phyloP scores from a whole-genome alignment of 306 rosid genomes.

The Alnus glutinosa region DNA sequence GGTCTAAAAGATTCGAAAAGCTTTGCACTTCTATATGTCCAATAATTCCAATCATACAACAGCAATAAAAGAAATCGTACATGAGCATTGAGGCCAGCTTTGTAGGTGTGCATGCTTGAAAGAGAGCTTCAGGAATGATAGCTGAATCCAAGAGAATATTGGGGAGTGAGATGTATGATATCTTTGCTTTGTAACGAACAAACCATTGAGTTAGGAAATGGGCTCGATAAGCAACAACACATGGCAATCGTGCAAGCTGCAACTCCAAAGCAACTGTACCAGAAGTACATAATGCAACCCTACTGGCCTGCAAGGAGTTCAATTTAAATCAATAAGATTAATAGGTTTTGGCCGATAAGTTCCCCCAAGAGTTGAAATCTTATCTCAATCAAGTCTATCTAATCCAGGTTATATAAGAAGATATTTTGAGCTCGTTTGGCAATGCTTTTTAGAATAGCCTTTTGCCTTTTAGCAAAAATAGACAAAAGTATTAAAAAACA shows the following conservation, averaged over 20 bases:
- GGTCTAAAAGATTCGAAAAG: not conserved
- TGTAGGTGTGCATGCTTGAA: conserved; percentile 58
- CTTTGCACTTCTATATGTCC: conserved; percentile 7
- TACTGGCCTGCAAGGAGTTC: conserved; percentile 68
- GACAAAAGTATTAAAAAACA: no score
- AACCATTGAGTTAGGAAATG: conserved; percentile 84
- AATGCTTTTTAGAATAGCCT: no score
- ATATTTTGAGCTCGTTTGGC: not conserved
- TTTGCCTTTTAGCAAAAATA: no score
- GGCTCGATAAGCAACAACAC: conserved; percentile 83
- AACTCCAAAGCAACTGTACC: conserved; percentile 84
- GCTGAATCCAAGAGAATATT: conserved; percentile 75
- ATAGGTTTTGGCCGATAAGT: not conserved
- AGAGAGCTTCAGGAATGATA: conserved; percentile 82
- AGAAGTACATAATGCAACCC: conserved; percentile 81
- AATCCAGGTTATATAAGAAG: not conserved
- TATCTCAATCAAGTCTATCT: not conserved
- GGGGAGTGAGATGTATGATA: conserved; percentile 74
- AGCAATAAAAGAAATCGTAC: conserved; percentile 34
- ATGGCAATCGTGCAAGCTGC: conserved; percentile 86
- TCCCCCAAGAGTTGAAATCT: not conserved
- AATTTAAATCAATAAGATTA: conserved; percentile 20
- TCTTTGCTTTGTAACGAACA: conserved; percentile 61
- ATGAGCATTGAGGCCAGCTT: conserved; percentile 53
- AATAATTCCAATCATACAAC: not conserved